phyloP scores from a whole-genome alignment of 2,329 filamentous ascomycete species.

The Aspergillus aculeatus region DNA sequence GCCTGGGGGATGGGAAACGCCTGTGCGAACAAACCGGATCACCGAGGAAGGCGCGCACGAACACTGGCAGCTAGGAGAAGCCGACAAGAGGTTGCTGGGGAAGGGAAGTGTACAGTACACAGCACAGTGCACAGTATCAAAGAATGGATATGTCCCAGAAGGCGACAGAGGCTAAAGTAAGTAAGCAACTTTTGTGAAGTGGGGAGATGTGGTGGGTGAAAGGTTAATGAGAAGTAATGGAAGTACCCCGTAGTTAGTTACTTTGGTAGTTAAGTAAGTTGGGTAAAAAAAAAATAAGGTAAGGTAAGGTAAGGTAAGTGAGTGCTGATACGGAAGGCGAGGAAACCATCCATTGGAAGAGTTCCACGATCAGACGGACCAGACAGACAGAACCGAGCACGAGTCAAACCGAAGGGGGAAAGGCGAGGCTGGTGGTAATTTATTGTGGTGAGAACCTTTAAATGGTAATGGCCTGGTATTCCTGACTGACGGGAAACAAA shows the following conservation, averaged over 20 bases:
- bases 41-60: constrained; percentile 5
- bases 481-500: not conserved
- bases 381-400: not conserved
- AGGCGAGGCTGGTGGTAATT: no score
- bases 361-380: not conserved
- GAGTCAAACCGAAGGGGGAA: not conserved
- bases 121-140: not conserved
- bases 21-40: constrained; percentile 8
- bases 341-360: not conserved
- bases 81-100: not conserved
- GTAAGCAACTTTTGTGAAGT: not conserved
- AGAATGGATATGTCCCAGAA: constrained; percentile 6
- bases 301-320: not conserved
- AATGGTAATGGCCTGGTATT: not conserved
- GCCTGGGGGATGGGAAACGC: constrained; percentile 2
- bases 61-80: constrained; percentile 1
- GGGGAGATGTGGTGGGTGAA: not conserved
- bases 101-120: no score
- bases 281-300: not conserved
- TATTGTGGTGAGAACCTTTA: no score
- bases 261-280: no score
- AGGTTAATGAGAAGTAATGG: not conserved
- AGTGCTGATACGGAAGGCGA: not conserved
- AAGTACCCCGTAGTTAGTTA: no score
- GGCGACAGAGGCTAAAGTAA: constrained; percentile 1